Evolutionary conservation across 441 rosid genomes (phyloP).

Genomic region (Gossypium davidsonii): DNA sequence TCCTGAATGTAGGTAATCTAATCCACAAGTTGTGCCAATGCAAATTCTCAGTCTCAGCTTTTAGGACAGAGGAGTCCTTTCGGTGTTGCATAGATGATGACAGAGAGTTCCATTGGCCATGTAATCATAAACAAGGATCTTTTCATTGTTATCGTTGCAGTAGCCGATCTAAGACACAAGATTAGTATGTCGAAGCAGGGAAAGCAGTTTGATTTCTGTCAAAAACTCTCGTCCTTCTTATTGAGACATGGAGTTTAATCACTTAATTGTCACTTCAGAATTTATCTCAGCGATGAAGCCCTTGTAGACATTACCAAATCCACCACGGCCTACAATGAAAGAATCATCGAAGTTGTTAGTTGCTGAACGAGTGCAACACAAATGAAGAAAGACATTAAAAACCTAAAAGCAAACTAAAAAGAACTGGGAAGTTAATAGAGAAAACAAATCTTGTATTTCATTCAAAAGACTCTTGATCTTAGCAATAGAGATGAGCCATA

Average conservation of each 20-base stretch:
- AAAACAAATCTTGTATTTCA: too few relatives aligned
- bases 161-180: slow-evolving; percentile 51
- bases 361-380: slow-evolving; percentile 14
- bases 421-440: too few relatives aligned
- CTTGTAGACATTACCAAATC: slow-evolving; percentile 52
- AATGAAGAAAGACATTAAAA: too few relatives aligned
- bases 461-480: too few relatives aligned
- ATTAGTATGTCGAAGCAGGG: slow-evolving; percentile 41
- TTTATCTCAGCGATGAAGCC: slow-evolving; percentile 24
- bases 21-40: slow-evolving; percentile 44
- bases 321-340: slow-evolving; percentile 40
- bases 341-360: slow-evolving; percentile 37
- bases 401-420: too few relatives aligned
- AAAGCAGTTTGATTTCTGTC: slow-evolving; percentile 54
- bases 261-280: slow-evolving; percentile 45
- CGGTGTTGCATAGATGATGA: slow-evolving; percentile 38
- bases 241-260: slow-evolving; percentile 26
- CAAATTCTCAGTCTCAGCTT: slow-evolving; percentile 52
- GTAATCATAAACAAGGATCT: slow-evolving; percentile 53
- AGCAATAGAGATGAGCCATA: too few relatives aligned
- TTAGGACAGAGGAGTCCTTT: slow-evolving; percentile 42
- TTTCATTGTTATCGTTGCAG: slow-evolving; percentile 40
- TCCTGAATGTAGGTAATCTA: slow-evolving; percentile 48
- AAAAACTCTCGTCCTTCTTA: slow-evolving; percentile 43
- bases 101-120: slow-evolving; percentile 47